Conservation (phyloP, 2,329 filamentous ascomycete genomes). For the Pseudovirgaria hyperparasitica region DNA sequence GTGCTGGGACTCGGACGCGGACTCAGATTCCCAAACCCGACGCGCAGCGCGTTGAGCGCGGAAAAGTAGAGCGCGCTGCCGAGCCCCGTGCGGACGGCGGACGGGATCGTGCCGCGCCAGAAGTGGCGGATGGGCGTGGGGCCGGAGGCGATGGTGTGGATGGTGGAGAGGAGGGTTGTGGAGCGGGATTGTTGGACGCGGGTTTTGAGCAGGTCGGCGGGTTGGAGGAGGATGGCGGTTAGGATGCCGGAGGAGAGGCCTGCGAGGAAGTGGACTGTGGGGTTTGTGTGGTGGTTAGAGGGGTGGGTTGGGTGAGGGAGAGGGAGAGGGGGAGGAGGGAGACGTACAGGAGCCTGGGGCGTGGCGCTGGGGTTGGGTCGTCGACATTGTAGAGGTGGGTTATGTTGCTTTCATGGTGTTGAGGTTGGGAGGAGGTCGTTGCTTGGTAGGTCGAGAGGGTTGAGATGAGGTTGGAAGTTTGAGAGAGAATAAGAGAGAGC, state of each 20-base stretch:
- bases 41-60: slow-evolving; percentile 70
- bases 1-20: too few relatives aligned
- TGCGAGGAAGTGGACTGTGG: slow-evolving; percentile 66
- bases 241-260: slow-evolving; percentile 78
- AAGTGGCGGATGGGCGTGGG: slow-evolving; percentile 58
- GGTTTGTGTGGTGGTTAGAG: not conserved
- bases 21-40: slow-evolving; percentile 42
- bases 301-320: not conserved
- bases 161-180: slow-evolving; percentile 51
- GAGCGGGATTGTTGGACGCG: slow-evolving; percentile 78
- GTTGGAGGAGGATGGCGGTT: slow-evolving; percentile 83
- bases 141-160: slow-evolving; percentile 56
- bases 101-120: slow-evolving; percentile 88
- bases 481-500: too few relatives aligned
- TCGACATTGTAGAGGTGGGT: not conserved
- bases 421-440: too few relatives aligned
- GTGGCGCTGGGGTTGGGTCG: not conserved
- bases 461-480: too few relatives aligned
- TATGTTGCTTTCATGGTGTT: too few relatives aligned
- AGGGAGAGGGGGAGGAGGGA: not conserved
- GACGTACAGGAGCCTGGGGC: not conserved
- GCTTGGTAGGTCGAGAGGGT: too few relatives aligned
- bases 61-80: slow-evolving; percentile 93
- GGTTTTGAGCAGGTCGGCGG: slow-evolving; percentile 92
- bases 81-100: slow-evolving; percentile 83